Conservation (phyloP, 108 stramenopile species). For the Schizochytrium sp. region DNA sequence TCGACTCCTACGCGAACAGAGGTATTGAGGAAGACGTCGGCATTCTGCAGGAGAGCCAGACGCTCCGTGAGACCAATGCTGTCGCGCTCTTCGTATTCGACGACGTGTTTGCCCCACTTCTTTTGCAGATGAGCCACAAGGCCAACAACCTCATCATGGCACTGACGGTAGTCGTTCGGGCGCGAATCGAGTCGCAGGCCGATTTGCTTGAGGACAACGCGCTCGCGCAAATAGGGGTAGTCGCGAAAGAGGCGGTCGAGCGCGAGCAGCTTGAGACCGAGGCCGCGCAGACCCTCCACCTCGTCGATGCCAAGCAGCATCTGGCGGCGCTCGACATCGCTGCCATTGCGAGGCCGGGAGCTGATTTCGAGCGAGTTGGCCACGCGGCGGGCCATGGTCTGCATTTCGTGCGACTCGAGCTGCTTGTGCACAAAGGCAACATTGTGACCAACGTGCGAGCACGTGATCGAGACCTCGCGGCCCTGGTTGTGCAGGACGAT, state of each 20-base stretch:
- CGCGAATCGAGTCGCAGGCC: conserved; percentile 14
- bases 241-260: conserved; percentile 43
- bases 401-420: conserved; percentile 40
- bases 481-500: conserved; percentile 83
- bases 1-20: background rate
- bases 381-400: conserved; percentile 64
- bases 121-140: background rate
- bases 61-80: background rate
- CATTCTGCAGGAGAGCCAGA: background rate
- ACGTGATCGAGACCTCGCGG: conserved; percentile 78
- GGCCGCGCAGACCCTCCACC: conserved; percentile 76
- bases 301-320: conserved; percentile 82
- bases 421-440: conserved; percentile 68
- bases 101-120: conserved; percentile 3
- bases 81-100: conserved; percentile 24
- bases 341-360: background rate
- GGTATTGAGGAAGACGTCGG: background rate
- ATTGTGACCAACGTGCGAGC: conserved; percentile 91
- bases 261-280: conserved; percentile 56
- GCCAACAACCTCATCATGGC: background rate
- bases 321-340: background rate
- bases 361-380: background rate
- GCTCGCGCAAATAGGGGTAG: conserved; percentile 23
- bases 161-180: background rate
- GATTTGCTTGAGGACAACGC: conserved; percentile 26